Conservation (phyloP, 441 rosid species). For the Eruca vesicaria region DNA sequence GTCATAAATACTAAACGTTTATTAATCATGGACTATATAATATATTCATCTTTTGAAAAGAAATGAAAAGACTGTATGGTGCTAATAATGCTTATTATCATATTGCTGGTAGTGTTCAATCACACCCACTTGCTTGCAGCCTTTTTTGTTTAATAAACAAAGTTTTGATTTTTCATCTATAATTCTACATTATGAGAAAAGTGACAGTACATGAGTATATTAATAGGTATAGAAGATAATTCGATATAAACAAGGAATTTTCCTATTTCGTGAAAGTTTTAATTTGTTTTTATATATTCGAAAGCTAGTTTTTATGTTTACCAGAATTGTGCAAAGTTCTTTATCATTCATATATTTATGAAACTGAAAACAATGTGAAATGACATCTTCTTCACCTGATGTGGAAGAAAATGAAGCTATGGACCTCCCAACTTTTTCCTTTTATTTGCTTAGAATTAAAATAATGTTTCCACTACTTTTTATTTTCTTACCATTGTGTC, state of each 20-base stretch:
- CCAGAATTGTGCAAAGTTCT: slow-evolving; percentile 23
- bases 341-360: slow-evolving; percentile 6
- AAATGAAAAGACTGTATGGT: slow-evolving; percentile 12
- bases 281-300: background rate
- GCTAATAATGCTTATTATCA: slow-evolving; percentile 21
- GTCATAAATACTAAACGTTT: slow-evolving; percentile 12
- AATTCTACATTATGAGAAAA: slow-evolving; percentile 8
- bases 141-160: background rate
- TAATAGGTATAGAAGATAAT: background rate
- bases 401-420: background rate
- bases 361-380: slow-evolving; percentile 28
- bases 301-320: slow-evolving; percentile 7
- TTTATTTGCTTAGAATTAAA: background rate
- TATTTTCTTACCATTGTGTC: background rate
- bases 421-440: background rate
- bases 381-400: slow-evolving; percentile 21
- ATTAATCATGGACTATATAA: slow-evolving; percentile 14
- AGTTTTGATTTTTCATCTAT: background rate
- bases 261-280: background rate
- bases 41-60: background rate
- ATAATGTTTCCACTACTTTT: background rate
- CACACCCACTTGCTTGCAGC: slow-evolving; percentile 23
- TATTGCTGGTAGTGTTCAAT: slow-evolving; percentile 18
- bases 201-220: slow-evolving; percentile 9
- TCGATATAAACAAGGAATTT: background rate